Percentiles rank a stretch among this genome's conserved stretches.
Conservation (phyloP, 805 yeast species). For the Metschnikowia santaceciliae region DNA sequence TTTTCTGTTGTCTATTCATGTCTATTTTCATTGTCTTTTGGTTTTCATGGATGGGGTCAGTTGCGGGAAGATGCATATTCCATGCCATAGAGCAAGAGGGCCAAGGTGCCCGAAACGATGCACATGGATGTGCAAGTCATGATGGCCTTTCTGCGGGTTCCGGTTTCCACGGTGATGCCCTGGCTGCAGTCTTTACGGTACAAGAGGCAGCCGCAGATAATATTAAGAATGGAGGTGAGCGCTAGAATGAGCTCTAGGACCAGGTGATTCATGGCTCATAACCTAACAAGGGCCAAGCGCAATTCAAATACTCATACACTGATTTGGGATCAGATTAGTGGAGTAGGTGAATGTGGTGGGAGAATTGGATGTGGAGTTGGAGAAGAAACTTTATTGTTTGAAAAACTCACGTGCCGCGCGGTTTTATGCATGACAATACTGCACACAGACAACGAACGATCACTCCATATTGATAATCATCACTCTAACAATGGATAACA, state of each 20-base stretch:
- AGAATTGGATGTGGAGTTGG: neutral
- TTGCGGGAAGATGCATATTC: neutral
- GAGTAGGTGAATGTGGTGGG: neutral
- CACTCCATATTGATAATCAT: no score
- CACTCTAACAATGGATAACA: no score
- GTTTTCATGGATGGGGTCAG: no score
- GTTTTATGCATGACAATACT: no score
- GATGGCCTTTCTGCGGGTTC: constrained; percentile 12
- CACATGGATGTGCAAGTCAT: constrained; percentile 12
- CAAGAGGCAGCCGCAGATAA: constrained; percentile 8
- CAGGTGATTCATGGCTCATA: constrained; percentile 2
- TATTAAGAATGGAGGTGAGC: constrained; percentile 9
- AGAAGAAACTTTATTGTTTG: neutral
- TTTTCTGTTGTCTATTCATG: no score
- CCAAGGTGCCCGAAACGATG: constrained; percentile 7
- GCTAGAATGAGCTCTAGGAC: constrained; percentile 7
- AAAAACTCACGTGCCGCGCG: constrained; percentile 4
- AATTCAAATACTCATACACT: neutral
- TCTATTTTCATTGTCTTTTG: no score
- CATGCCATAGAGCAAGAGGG: constrained; percentile 1
- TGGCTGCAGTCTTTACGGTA: constrained; percentile 7
- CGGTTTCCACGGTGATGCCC: constrained; percentile 13
- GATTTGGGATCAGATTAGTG: neutral
- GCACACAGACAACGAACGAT: no score
- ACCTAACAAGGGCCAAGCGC: neutral